Percentiles rank a stretch among this genome's conserved stretches.
Evolutionary conservation across 306 rosid genomes (phyloP).

Genomic region (Hippophae tibetana): DNA sequence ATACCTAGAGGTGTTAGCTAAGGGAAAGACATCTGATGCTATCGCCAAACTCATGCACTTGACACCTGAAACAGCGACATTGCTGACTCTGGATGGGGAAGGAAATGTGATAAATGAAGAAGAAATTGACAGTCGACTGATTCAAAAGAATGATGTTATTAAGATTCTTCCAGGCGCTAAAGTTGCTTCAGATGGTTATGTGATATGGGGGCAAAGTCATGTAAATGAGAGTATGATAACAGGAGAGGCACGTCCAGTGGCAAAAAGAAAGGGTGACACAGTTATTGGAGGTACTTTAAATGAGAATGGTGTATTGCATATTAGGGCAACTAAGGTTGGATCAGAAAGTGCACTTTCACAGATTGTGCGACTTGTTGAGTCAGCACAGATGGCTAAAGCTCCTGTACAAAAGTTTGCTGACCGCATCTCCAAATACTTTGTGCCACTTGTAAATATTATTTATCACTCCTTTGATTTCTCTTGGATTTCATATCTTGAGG

Average conservation of each 20-base stretch:
- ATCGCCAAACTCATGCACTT: conserved; percentile 67
- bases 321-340: conserved; percentile 58
- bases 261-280: conserved; percentile 41
- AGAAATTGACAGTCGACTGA: conserved; percentile 48
- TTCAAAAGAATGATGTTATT: conserved; percentile 49
- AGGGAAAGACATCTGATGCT: conserved; percentile 58
- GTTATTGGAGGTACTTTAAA: conserved; percentile 67
- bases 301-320: conserved; percentile 59
- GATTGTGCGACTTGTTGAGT: conserved; percentile 63
- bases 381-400: conserved; percentile 78
- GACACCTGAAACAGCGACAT: conserved; percentile 50
- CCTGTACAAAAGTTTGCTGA: conserved; percentile 63
- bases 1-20: conserved; percentile 64
- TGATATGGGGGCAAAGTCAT: conserved; percentile 57
- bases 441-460: conserved; percentile 38
- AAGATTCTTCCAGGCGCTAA: conserved; percentile 56
- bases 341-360: conserved; percentile 63
- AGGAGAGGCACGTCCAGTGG: conserved; percentile 59
- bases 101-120: conserved; percentile 38
- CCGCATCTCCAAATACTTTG: conserved; percentile 56
- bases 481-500: neutral
- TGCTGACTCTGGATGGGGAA: conserved; percentile 30
- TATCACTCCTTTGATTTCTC: neutral
- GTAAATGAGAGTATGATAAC: conserved; percentile 70
- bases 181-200: conserved; percentile 54